Evolutionary conservation across 169 alveolate genomes (phyloP).

Genomic region (Eimeria maxima): DNA sequence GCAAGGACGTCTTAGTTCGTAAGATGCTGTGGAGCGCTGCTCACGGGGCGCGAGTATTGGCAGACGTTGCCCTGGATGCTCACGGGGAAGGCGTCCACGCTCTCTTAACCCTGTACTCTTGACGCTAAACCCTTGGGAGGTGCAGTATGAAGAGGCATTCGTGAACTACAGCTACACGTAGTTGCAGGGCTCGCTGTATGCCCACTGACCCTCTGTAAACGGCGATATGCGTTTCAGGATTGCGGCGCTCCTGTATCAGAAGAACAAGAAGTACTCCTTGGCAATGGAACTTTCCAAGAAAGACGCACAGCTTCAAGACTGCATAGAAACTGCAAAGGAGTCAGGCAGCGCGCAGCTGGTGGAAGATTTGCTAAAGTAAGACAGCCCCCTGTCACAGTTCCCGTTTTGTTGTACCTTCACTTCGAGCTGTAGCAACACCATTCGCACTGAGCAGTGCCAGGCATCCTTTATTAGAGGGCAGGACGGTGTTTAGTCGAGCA

Average conservation of each 20-base stretch:
- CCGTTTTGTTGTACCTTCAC: neutral
- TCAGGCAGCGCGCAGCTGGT: constrained; percentile 87
- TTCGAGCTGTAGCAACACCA: neutral
- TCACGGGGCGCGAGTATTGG: neutral
- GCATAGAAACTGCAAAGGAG: constrained; percentile 88
- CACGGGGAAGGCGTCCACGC: neutral
- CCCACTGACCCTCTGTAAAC: neutral
- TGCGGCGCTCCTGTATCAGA: constrained; percentile 83
- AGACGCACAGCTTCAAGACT: constrained; percentile 87
- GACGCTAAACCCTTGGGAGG: neutral
- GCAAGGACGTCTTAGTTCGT: neutral
- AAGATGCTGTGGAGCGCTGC: neutral
- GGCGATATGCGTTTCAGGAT: constrained; percentile 55
- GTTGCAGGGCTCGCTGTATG: neutral
- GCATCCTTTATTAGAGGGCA: neutral
- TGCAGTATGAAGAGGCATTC: neutral
- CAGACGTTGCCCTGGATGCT: neutral
- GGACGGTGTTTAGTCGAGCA: too few relatives aligned
- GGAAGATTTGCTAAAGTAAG: constrained; percentile 78
- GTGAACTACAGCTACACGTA: constrained; percentile 12
- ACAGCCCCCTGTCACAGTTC: neutral
- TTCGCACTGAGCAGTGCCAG: neutral
- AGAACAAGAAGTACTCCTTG: constrained; percentile 87
- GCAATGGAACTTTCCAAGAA: constrained; percentile 86
- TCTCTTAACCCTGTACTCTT: neutral